phyloP scores from a whole-genome alignment of 768 basidiomycete genomes.

The Lactarius psammicola region DNA sequence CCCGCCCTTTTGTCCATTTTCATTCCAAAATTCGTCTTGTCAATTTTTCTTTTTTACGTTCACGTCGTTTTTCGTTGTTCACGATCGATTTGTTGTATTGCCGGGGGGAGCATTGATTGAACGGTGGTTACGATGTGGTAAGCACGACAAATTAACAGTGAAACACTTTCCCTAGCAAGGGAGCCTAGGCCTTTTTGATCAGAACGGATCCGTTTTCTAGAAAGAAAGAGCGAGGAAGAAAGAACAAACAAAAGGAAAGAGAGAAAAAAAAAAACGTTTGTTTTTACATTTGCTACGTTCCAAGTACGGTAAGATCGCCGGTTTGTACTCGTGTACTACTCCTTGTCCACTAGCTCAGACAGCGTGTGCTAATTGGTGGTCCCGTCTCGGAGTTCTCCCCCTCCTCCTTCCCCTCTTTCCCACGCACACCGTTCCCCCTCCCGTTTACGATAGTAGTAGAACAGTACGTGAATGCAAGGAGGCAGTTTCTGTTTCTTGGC shows the following conservation, averaged over 20 bases:
- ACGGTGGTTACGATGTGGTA: constrained; percentile 3
- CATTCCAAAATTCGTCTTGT: background rate
- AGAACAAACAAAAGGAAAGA: background rate
- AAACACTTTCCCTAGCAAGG: constrained; percentile 1
- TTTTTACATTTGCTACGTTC: background rate
- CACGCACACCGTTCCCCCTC: background rate
- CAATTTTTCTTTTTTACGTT: background rate
- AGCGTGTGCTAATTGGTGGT: background rate
- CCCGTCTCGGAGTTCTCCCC: background rate
- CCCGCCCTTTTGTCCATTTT: background rate
- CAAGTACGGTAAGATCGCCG: background rate
- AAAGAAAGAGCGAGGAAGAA: background rate
- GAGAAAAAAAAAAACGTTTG: background rate
- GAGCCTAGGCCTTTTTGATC: constrained; percentile 2
- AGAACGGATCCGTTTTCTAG: constrained; percentile 16
- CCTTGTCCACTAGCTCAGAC: no score
- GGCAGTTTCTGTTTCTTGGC: background rate
- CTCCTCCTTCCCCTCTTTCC: background rate
- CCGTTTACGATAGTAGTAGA: no score
- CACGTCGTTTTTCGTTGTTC: background rate
- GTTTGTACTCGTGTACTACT: background rate
- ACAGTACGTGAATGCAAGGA: background rate
- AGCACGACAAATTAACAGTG: constrained; percentile 13
- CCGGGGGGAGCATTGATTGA: background rate
- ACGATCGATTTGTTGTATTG: background rate